A percentile compares a stretch with the other conserved stretches of the same genome.
Conservation (phyloP, 2,329 filamentous ascomycete species). For the Colletotrichum graminicola region DNA sequence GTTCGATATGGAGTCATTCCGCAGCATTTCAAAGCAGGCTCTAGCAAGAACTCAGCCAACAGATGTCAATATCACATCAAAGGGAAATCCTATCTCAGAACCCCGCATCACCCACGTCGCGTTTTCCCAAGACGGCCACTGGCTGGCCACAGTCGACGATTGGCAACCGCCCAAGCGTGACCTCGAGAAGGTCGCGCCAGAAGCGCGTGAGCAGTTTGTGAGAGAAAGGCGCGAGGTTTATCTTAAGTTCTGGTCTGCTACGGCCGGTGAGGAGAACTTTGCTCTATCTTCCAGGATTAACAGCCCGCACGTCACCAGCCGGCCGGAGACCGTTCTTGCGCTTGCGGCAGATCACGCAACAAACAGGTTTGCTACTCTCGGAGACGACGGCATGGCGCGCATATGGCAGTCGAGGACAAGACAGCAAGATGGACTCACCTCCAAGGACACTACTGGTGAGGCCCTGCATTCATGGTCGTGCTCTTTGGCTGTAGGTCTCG, state of each 20-base stretch:
- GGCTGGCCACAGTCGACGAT: slow-evolving; percentile 92
- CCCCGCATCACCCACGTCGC: slow-evolving; percentile 82
- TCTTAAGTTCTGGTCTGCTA: slow-evolving; percentile 90
- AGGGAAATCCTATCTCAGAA: slow-evolving; percentile 78
- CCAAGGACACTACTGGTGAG: slow-evolving; percentile 69
- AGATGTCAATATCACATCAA: slow-evolving; percentile 79
- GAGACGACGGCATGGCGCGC: slow-evolving; percentile 81
- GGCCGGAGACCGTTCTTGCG: slow-evolving; percentile 74
- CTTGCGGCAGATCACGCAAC: slow-evolving; percentile 77
- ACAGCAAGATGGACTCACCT: slow-evolving; percentile 74
- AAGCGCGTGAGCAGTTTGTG: slow-evolving; percentile 58
- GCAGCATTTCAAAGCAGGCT: slow-evolving; percentile 87
- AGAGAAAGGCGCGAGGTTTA: slow-evolving; percentile 76
- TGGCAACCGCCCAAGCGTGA: slow-evolving; percentile 84
- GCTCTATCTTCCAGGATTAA: slow-evolving; percentile 87
- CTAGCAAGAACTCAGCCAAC: slow-evolving; percentile 90
- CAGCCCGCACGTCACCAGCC: slow-evolving; percentile 76
- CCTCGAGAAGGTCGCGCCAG: slow-evolving; percentile 60
- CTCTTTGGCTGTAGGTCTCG: slow-evolving; percentile 50
- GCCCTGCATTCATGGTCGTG: slow-evolving; percentile 81
- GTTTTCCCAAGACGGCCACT: slow-evolving; percentile 84
- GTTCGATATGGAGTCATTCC: slow-evolving; percentile 84
- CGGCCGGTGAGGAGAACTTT: slow-evolving; percentile 69
- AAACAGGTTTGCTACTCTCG: slow-evolving; percentile 85
- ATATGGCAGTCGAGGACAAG: slow-evolving; percentile 84